These are phyloP conservation scores for Lipomyces sp. DNA, from an alignment of 805 yeast genomes.

Conservation along the genomic window DNA sequence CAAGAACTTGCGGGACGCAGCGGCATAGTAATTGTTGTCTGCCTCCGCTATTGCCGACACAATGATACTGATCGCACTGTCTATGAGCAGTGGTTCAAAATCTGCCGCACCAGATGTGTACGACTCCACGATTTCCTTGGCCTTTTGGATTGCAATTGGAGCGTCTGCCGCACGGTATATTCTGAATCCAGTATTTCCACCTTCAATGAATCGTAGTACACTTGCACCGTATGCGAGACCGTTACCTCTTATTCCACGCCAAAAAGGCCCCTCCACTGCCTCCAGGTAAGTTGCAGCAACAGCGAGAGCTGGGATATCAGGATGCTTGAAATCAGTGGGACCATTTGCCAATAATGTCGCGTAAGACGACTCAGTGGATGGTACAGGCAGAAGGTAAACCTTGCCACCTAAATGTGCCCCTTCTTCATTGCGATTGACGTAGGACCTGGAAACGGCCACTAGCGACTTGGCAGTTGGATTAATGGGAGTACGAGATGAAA, in stretches of 20 bases:
- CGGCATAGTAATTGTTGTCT: constrained; percentile 66
- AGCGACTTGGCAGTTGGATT: constrained; percentile 31
- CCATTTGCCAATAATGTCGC: constrained; percentile 63
- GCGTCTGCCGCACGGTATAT: constrained; percentile 87
- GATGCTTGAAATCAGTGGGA: constrained; percentile 58
- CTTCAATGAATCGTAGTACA: constrained; percentile 62
- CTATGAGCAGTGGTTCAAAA: constrained; percentile 64
- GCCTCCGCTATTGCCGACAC: constrained; percentile 71
- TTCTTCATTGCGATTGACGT: constrained; percentile 56
- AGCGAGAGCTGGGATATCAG: constrained; percentile 70
- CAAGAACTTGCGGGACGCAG: constrained; percentile 68
- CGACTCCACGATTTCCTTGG: constrained; percentile 60
- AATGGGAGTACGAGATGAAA: constrained; percentile 4
- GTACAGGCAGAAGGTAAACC: constrained; percentile 70
- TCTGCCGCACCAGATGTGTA: constrained; percentile 55
- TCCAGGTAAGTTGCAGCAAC: constrained; percentile 77
- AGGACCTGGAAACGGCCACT: constrained; percentile 50
- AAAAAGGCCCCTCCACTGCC: constrained; percentile 93
- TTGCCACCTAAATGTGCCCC: constrained; percentile 59
- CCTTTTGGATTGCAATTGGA: constrained; percentile 54
- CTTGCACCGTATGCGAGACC: constrained; percentile 92
- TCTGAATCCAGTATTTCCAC: constrained; percentile 67
- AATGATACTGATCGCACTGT: constrained; percentile 76
- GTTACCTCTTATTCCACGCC: constrained; percentile 94
- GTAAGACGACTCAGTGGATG: constrained; percentile 84